Evolutionary conservation across 2,329 filamentous ascomycete genomes (phyloP).

Genomic region (Incumbomyces delicatus): DNA sequence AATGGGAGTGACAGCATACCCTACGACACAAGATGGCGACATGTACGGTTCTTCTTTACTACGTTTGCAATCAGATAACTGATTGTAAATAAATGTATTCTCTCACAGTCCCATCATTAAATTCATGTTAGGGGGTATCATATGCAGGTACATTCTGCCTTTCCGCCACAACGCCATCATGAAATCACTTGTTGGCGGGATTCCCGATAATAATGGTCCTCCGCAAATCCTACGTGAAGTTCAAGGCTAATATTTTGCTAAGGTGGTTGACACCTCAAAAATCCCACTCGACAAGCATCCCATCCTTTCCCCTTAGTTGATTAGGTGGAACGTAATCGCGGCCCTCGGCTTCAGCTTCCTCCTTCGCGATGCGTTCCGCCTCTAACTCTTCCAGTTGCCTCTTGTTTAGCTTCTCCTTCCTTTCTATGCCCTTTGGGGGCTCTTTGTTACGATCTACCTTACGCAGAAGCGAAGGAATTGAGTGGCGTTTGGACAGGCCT

Average conservation of each 20-base stretch:
- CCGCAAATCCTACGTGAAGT: too few relatives aligned
- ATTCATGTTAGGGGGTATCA: too few relatives aligned
- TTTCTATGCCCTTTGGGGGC: slow-evolving; percentile 16
- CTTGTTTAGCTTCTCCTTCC: slow-evolving; percentile 19
- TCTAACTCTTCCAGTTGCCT: slow-evolving; percentile 9
- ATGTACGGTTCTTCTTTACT: too few relatives aligned
- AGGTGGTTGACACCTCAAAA: slow-evolving; percentile 7
- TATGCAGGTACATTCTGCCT: too few relatives aligned
- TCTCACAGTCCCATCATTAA: too few relatives aligned
- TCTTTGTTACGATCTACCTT: slow-evolving; percentile 19
- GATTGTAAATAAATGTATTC: too few relatives aligned
- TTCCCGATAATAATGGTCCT: too few relatives aligned
- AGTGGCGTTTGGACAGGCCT: slow-evolving; percentile 18
- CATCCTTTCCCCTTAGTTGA: slow-evolving; percentile 18
- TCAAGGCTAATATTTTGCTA: background rate
- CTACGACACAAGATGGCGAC: too few relatives aligned
- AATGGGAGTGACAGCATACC: too few relatives aligned
- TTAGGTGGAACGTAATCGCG: slow-evolving; percentile 13
- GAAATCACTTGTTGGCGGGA: too few relatives aligned
- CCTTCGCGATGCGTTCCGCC: slow-evolving; percentile 10
- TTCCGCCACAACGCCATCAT: too few relatives aligned
- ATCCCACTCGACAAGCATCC: slow-evolving; percentile 20
- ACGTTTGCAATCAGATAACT: too few relatives aligned
- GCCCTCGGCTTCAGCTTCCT: slow-evolving; percentile 10
- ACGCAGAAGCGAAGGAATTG: slow-evolving; percentile 20